Percentiles rank a stretch among this genome's conserved stretches.
These are phyloP conservation scores for Luzula sylvatica DNA, from an alignment of 176 grass and related monocot genomes.

Conservation along the genomic window DNA sequence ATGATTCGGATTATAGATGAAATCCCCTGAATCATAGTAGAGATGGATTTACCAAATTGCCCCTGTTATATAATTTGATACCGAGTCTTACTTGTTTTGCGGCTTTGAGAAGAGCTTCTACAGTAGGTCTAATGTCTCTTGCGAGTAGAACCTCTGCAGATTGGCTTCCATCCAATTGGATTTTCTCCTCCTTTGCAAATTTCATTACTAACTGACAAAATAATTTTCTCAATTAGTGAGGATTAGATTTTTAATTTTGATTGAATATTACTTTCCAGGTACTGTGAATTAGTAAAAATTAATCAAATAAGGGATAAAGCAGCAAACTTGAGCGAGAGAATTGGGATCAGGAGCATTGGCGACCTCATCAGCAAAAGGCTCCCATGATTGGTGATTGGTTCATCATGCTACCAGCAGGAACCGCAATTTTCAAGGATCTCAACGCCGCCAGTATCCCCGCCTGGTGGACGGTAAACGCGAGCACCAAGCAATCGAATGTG, in stretches of 20 bases:
- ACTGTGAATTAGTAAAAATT: too few species aligned
- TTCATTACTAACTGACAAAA: constrained; percentile 50
- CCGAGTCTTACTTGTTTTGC: constrained; percentile 48
- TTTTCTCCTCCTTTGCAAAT: constrained; percentile 53
- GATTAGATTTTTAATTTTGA: too few species aligned
- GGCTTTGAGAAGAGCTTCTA: constrained; percentile 57
- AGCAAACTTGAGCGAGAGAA: constrained; percentile 47
- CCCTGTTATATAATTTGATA: too few species aligned
- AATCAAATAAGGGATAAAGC: not conserved
- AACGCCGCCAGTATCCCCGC: constrained; percentile 58
- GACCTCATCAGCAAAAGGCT: constrained; percentile 73
- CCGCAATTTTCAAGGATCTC: constrained; percentile 73
- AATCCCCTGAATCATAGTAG: constrained; percentile 44
- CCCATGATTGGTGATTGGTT: constrained; percentile 62
- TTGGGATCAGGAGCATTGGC: constrained; percentile 51
- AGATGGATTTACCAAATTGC: constrained; percentile 17
- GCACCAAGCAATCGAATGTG: constrained; percentile 43
- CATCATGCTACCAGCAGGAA: constrained; percentile 83
- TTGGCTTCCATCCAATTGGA: constrained; percentile 34
- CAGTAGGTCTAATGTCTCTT: constrained; percentile 85
- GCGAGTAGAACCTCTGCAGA: constrained; percentile 61
- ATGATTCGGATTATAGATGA: constrained; percentile 48
- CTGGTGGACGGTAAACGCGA: constrained; percentile 61
- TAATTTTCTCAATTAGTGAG: not conserved
- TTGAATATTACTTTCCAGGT: too few species aligned